phyloP scores from a whole-genome alignment of 1,284 basidiomycete genomes.

The Serendipita sp. region DNA sequence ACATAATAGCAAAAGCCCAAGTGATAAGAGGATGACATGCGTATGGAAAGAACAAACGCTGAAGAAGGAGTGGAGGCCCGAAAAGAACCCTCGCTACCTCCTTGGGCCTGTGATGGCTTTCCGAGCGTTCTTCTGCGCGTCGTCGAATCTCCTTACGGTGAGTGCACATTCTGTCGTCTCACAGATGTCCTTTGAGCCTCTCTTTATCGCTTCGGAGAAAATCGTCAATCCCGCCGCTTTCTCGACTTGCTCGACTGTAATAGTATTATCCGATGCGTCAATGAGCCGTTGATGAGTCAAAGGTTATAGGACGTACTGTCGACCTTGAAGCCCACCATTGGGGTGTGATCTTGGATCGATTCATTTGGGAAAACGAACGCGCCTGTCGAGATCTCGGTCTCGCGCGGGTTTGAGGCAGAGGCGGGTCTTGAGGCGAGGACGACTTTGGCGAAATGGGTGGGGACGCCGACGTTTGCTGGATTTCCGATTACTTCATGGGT shows the following conservation, averaged over 20 bases:
- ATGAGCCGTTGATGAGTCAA: not conserved
- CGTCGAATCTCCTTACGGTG: conserved; percentile 74
- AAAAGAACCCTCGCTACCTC: not conserved
- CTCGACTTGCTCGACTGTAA: conserved; percentile 77
- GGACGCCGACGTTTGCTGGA: conserved; percentile 81
- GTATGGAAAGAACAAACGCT: no score
- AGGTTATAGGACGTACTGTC: conserved; percentile 40
- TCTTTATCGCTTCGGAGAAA: conserved; percentile 76
- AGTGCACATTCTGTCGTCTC: conserved; percentile 74
- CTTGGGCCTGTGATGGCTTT: not conserved
- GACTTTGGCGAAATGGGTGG: conserved; percentile 98
- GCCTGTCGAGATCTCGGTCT: conserved; percentile 67
- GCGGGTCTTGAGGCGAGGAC: conserved; percentile 66
- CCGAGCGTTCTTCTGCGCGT: conserved; percentile 47
- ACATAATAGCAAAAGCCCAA: no score
- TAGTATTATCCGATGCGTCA: not conserved
- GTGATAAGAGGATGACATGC: no score
- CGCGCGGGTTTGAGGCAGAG: conserved; percentile 55
- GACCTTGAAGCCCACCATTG: conserved; percentile 64
- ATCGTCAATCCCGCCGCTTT: conserved; percentile 78
- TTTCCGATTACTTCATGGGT: conserved; percentile 87
- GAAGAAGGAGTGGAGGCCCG: no score
- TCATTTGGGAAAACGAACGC: conserved; percentile 94
- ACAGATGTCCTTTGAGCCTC: conserved; percentile 76
- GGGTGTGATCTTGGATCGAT: conserved; percentile 70